phyloP scores from a whole-genome alignment of 2,329 filamentous ascomycete genomes.

The Colletotrichum lindemuthianum region DNA sequence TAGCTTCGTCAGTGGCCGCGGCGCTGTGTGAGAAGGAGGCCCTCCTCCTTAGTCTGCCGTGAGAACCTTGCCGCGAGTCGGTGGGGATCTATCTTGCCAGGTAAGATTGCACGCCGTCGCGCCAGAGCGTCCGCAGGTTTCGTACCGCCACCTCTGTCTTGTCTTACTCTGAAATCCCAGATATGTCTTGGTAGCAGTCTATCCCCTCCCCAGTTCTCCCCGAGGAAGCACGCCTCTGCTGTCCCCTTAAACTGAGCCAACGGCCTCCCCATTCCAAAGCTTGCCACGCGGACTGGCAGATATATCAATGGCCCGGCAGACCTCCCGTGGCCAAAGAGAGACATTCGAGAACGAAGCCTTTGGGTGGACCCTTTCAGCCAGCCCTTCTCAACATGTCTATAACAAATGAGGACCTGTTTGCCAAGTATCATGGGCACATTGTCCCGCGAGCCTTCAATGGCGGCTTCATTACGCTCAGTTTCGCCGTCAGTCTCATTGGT shows the following conservation, averaged over 20 bases:
- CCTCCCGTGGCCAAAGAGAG: constrained; percentile 13
- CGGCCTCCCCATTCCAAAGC: constrained; percentile 4
- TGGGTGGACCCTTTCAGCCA: constrained; percentile 18
- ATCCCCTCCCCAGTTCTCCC: constrained; percentile 1
- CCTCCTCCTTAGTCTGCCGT: constrained; percentile 7
- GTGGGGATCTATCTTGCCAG: constrained; percentile 7
- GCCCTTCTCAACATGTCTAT: constrained; percentile 26
- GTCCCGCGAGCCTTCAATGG: constrained; percentile 62
- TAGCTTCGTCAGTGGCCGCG: constrained; percentile 15
- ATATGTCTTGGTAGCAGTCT: constrained; percentile 25
- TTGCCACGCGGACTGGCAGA: constrained; percentile 22
- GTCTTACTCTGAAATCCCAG: constrained; percentile 32
- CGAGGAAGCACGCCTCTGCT: constrained; percentile 10
- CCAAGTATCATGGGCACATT: constrained; percentile 54
- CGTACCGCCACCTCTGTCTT: constrained; percentile 32
- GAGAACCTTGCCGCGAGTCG: constrained; percentile 6
- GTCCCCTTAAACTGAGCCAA: constrained; percentile 17
- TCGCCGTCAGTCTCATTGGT: constrained; percentile 80
- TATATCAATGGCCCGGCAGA: constrained; percentile 22
- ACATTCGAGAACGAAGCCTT: constrained; percentile 22
- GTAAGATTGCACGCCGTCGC: constrained; percentile 13
- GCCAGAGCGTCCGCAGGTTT: constrained; percentile 22
- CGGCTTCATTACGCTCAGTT: constrained; percentile 77
- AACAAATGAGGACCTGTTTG: constrained; percentile 44
- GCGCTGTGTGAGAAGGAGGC: constrained; percentile 9